Evolutionary conservation across 306 rosid genomes (phyloP).

Genomic region (Acacia acuminata): DNA sequence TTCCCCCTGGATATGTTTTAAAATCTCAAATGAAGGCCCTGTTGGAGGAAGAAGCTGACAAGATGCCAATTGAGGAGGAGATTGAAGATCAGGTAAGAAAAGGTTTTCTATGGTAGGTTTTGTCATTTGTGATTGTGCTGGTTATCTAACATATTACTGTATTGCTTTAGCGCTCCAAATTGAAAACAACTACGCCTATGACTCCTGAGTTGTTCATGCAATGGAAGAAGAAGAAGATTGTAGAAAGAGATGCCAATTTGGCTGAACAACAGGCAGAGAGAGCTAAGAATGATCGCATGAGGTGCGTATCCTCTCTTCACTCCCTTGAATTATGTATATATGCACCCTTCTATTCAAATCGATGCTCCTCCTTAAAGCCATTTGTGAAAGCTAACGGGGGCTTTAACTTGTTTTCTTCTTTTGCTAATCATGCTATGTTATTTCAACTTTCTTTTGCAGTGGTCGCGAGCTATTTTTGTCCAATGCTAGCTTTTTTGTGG

Average conservation of each 20-base stretch:
- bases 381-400: constrained; percentile 2
- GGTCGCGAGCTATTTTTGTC: constrained; percentile 88
- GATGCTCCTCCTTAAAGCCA: constrained; percentile 1
- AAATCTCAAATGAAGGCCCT: constrained; percentile 99
- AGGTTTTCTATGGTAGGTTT: not conserved
- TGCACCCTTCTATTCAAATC: not conserved
- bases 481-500: constrained; percentile 94
- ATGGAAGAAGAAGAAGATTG: constrained; percentile 91
- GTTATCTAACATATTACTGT: constrained; percentile 28
- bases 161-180: constrained; percentile 69
- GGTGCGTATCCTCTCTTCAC: constrained; percentile 44
- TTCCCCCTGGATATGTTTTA: constrained; percentile 88
- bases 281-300: constrained; percentile 96
- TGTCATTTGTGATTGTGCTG: constrained; percentile 5
- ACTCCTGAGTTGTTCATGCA: constrained; percentile 76
- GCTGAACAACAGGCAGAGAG: constrained; percentile 92
- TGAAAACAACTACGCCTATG: constrained; percentile 75
- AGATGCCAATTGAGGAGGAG: constrained; percentile 83
- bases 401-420: not conserved
- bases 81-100: constrained; percentile 82
- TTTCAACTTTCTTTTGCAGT: constrained; percentile 41
- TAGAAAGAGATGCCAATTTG: constrained; percentile 86
- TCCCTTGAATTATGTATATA: not conserved
- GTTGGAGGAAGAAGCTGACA: constrained; percentile 74
- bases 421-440: constrained; percentile 10